Conservation (phyloP, 139 green algal species). For the Axilococcus clingmanii region DNA sequence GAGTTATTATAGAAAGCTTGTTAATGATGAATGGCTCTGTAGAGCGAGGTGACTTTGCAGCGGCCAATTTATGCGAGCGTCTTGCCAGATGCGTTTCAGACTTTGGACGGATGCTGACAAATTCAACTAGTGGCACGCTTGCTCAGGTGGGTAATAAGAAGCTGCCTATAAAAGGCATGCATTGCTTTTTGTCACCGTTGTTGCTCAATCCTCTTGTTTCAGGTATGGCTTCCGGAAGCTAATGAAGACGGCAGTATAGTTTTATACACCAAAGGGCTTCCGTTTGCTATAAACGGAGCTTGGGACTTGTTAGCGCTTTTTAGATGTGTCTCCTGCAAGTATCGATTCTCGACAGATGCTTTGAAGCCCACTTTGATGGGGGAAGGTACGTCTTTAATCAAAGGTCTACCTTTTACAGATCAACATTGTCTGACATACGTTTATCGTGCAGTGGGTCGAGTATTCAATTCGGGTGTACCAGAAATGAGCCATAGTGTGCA, state of each 20-base stretch:
- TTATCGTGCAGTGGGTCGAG: conserved; percentile 22
- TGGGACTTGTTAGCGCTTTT: conserved; percentile 76
- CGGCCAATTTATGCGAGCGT: too few species aligned
- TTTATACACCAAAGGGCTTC: conserved; percentile 44
- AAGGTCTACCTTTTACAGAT: not conserved
- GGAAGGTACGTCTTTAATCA: conserved; percentile 10
- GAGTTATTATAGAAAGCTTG: too few species aligned
- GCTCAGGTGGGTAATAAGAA: too few species aligned
- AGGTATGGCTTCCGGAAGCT: conserved; percentile 34
- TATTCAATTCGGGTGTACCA: conserved; percentile 46
- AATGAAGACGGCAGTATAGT: conserved; percentile 17
- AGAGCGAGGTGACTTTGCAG: too few species aligned
- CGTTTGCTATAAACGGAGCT: conserved; percentile 59
- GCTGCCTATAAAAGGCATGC: too few species aligned
- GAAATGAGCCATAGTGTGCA: conserved; percentile 71
- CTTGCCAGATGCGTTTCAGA: too few species aligned
- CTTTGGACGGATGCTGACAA: too few species aligned
- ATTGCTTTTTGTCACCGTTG: too few species aligned
- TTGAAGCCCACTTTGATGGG: conserved; percentile 58
- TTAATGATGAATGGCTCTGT: too few species aligned
- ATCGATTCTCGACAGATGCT: conserved; percentile 64
- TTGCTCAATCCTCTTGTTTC: not conserved
- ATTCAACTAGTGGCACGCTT: too few species aligned
- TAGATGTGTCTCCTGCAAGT: conserved; percentile 74
- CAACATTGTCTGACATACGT: not conserved